Base-by-base conservation (phyloP, 441 rosid genomes). In the Capsella rubella region DNA sequence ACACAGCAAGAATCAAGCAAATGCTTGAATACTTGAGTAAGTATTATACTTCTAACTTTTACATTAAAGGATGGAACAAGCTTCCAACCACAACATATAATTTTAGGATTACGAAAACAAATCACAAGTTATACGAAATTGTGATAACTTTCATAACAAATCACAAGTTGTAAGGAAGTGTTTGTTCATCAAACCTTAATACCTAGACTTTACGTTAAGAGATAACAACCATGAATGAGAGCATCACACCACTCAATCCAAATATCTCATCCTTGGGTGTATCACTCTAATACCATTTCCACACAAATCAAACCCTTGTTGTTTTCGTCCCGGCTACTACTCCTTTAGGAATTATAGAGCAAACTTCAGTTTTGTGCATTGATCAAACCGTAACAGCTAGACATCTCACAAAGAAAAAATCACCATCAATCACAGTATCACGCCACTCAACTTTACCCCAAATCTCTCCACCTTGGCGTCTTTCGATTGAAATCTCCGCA, bases 331-430 rank as follows among this genome's bases (percentile, higher is more conserved):
- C 12, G 9, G 12, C 52, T 21, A 21, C 25, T 21, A 21, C 55
- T 47, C 12, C 6, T 10, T 9, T 27, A 25, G 32, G 32, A 9
- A 21, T 21, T 21, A 21, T n/a, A n/a, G 32, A 62, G 2, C 3
- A 56, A 0, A n/a, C 6, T 2, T 2, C 21, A 14, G 5, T 40
- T 39, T 7, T 31, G 7, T 55, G 42, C 16, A 63, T 21, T 1
- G 25, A 21, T 46, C 54, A 63, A 46, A 63, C 55, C 53, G 8
- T 31, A 29, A 63, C 29, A 63, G 3, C n/a, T 63, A 45, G 1
- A 63, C 6, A 45, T 29, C 31, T 5, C 3, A n/a, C 9, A n/a
- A 29, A 12, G 40, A 9, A 0, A 10, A 45, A 16, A 9, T 25
- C 1, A 11, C 28, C 40, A 14, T 10, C 10, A 15, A 63, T 2